Evolutionary conservation across 2,329 filamentous ascomycete genomes (phyloP).

Genomic region (Penicillium verrucosum): DNA sequence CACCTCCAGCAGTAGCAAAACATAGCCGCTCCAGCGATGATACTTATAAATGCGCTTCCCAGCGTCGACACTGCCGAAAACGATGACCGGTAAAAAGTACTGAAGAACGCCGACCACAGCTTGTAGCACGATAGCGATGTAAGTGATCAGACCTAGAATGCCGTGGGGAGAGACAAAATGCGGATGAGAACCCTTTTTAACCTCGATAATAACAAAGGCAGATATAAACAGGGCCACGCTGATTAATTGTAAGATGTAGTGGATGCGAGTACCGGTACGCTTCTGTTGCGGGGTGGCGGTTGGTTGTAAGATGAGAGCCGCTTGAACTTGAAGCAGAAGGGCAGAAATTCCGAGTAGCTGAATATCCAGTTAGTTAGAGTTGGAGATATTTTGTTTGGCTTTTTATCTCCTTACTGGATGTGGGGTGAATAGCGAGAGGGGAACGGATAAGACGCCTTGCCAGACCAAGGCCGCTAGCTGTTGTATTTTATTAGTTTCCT

Average conservation of each 20-base stretch:
- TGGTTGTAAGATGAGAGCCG: constrained; percentile 81
- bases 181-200: constrained; percentile 74
- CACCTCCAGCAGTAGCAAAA: constrained; percentile 66
- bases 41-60: constrained; percentile 89
- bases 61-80: constrained; percentile 75
- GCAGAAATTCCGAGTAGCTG: constrained; percentile 55
- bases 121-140: constrained; percentile 68
- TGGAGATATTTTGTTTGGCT: not conserved
- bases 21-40: constrained; percentile 75
- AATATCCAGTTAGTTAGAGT: constrained; percentile 16
- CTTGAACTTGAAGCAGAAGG: constrained; percentile 72
- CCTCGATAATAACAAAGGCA: constrained; percentile 48
- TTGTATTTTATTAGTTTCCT: not conserved
- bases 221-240: constrained; percentile 42
- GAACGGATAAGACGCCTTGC: constrained; percentile 67
- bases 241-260: constrained; percentile 66
- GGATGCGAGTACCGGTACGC: constrained; percentile 57
- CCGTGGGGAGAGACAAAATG: constrained; percentile 75
- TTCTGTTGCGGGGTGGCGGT: constrained; percentile 77
- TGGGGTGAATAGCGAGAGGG: constrained; percentile 78
- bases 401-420: constrained; percentile 66
- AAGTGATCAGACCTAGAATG: constrained; percentile 74
- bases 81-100: constrained; percentile 63
- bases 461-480: constrained; percentile 72
- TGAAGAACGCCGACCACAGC: constrained; percentile 77